Evolutionary conservation across 2,329 filamentous ascomycete genomes (phyloP).

Genomic region (Gaeumannomyces tritici): DNA sequence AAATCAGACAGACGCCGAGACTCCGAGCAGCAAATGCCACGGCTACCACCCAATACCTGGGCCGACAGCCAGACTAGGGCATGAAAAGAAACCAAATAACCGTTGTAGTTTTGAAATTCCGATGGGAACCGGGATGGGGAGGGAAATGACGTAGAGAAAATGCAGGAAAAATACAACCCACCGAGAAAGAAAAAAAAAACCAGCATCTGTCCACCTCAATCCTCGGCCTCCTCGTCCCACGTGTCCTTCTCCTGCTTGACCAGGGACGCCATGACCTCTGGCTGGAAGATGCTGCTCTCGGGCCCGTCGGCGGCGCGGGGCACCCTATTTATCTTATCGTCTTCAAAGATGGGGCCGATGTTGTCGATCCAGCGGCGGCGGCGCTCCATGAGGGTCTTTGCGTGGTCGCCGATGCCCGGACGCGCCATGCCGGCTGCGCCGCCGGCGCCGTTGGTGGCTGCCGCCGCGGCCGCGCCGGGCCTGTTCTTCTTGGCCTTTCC

Average conservation of each 20-base stretch:
- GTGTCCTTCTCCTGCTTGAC: conserved; percentile 69
- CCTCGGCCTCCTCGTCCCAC: conserved; percentile 74
- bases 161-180: neutral
- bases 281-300: conserved; percentile 62
- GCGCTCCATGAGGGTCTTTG: conserved; percentile 86
- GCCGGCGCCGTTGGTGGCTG: conserved; percentile 32
- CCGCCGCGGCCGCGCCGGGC: conserved; percentile 36
- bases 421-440: conserved; percentile 48
- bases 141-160: neutral
- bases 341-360: conserved; percentile 84
- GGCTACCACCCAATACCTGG: neutral
- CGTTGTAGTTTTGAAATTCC: neutral
- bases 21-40: neutral
- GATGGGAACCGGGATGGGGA: neutral
- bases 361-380: conserved; percentile 81
- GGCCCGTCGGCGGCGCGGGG: conserved; percentile 54
- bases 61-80: neutral
- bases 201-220: conserved; percentile 21
- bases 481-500: conserved; percentile 64
- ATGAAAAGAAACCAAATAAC: too few species aligned
- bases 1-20: neutral
- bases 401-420: conserved; percentile 83
- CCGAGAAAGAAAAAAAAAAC: neutral
- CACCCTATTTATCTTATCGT: conserved; percentile 65
- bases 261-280: conserved; percentile 60